These are phyloP conservation scores for Magnolia kwangsiensis DNA, from an alignment of 164 flowering plant species.

Conservation along the genomic window DNA sequence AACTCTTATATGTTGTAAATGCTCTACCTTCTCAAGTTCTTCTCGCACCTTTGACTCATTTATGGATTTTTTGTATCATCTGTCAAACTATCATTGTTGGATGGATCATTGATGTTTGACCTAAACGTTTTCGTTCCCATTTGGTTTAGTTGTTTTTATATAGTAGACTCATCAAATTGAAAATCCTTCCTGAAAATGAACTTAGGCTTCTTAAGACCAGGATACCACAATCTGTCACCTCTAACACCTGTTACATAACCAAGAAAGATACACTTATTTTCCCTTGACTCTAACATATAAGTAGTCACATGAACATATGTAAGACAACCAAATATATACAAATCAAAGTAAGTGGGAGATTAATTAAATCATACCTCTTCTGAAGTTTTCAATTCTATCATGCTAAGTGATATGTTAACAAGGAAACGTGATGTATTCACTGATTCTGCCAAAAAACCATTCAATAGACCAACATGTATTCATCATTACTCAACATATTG, in stretches of 20 bases:
- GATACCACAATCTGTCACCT: neutral
- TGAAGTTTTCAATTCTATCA: neutral
- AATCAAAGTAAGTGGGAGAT: neutral
- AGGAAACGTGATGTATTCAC: neutral
- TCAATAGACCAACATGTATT: neutral
- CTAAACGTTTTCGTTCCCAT: neutral
- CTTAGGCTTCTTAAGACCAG: neutral
- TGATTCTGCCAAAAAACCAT: slow-evolving; percentile 1
- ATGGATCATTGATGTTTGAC: too few relatives aligned
- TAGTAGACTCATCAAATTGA: neutral
- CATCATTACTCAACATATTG: neutral
- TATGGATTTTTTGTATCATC: neutral
- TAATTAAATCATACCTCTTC: neutral
- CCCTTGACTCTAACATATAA: neutral
- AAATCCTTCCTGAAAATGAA: neutral
- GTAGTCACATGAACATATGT: too few relatives aligned
- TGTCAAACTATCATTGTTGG: too few relatives aligned
- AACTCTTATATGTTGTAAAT: neutral
- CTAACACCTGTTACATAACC: neutral
- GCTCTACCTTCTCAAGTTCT: neutral
- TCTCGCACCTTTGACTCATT: neutral
- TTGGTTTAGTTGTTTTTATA: neutral
- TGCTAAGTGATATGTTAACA: neutral
- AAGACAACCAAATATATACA: neutral
- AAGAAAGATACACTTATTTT: neutral